phyloP scores from a whole-genome alignment of 139 green algal species.

The Chlamydomonas sp. region DNA sequence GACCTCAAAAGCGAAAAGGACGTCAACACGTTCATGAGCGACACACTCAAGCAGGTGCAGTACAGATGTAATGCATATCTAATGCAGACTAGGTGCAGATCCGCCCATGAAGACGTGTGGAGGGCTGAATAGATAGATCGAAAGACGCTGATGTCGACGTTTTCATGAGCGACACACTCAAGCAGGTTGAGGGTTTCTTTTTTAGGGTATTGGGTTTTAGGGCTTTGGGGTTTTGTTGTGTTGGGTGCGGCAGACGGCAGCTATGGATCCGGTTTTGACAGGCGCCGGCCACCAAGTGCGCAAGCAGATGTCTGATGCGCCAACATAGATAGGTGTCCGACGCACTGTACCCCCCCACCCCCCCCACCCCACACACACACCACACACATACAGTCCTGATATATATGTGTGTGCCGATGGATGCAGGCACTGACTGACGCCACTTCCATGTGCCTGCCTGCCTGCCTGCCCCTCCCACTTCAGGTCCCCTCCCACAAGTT shows the following conservation, averaged over 20 bases:
- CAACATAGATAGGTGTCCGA: no score
- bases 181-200: no score
- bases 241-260: no score
- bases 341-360: not conserved
- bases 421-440: not conserved
- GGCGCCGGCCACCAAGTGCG: not conserved
- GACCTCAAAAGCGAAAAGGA: not conserved
- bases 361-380: not conserved
- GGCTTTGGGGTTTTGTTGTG: no score
- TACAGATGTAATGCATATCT: not conserved
- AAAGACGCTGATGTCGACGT: no score
- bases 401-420: not conserved
- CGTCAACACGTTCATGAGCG: not conserved
- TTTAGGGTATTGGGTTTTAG: no score
- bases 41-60: not conserved
- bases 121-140: no score
- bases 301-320: no score
- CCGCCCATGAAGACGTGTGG: no score
- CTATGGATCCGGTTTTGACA: no score
- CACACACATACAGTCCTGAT: not conserved
- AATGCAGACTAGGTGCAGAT: no score
- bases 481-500: constrained; percentile 78
- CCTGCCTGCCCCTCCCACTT: not conserved
- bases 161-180: no score
- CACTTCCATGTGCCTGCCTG: not conserved